Percentiles rank a stretch among this genome's conserved stretches.
Conservation (phyloP, 176 grass and related monocot genomes). For the Dactylis glomerata region DNA sequence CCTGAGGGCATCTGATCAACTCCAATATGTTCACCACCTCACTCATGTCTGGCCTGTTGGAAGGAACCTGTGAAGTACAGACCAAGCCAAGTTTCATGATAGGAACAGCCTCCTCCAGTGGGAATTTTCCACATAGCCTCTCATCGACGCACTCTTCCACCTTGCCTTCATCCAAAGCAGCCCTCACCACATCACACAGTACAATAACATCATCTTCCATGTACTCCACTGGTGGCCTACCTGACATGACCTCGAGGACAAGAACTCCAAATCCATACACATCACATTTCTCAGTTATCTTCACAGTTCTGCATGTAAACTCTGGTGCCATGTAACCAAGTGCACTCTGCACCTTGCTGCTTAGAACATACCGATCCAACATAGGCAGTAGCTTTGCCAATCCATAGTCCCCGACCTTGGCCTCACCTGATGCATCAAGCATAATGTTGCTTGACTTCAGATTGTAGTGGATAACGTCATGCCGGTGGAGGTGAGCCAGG, state of each 20-base stretch:
- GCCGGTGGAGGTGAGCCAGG: conserved; percentile 74
- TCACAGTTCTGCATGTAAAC: conserved; percentile 91
- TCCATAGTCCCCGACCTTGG: conserved; percentile 91
- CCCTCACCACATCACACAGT: conserved; percentile 83
- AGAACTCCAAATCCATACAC: conserved; percentile 90
- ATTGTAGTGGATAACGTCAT: conserved; percentile 94
- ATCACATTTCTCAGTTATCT: conserved; percentile 96
- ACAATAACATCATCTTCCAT: conserved; percentile 95
- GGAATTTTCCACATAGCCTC: conserved; percentile 84
- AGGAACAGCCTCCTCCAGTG: conserved; percentile 77
- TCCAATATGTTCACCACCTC: conserved; percentile 99
- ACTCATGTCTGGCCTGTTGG: conserved; percentile 88
- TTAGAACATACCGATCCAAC: conserved; percentile 91
- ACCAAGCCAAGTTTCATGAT: conserved; percentile 92
- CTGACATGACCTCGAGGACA: conserved; percentile 83
- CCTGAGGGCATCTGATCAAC: conserved; percentile 93
- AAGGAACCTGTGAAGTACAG: conserved; percentile 94
- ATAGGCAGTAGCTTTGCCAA: conserved; percentile 97
- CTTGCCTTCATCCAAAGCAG: conserved; percentile 83
- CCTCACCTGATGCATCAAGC: conserved; percentile 71
- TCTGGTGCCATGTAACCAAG: conserved; percentile 99
- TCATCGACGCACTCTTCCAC: conserved; percentile 87
- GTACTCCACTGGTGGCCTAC: conserved; percentile 86
- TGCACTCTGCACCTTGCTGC: conserved; percentile 94
- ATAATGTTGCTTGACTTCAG: conserved; percentile 94